Evolutionary conservation across 164 flowering plant genomes (phyloP).

Genomic region (Vitis amurensis): DNA sequence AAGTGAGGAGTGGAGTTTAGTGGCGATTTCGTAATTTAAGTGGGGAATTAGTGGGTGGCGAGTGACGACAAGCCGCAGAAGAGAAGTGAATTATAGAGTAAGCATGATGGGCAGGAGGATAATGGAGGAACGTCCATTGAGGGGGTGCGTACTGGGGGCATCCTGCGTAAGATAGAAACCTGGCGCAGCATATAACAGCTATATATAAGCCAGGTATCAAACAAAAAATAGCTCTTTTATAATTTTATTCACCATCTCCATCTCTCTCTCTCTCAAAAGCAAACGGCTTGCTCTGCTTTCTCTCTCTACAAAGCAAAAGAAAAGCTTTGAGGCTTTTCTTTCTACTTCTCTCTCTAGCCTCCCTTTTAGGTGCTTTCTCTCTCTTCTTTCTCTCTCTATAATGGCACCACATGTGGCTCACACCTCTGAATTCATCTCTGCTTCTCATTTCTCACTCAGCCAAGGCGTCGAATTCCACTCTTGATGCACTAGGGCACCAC

Average conservation of each 20-base stretch:
- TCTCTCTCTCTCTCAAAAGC: slow-evolving; percentile 6
- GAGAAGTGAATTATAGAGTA: no score
- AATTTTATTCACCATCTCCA: background rate
- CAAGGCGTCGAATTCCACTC: no score
- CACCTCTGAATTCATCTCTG: background rate
- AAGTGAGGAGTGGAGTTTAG: no score
- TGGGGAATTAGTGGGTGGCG: no score
- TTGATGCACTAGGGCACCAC: no score
- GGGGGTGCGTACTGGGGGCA: slow-evolving; percentile 5
- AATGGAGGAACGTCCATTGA: no score
- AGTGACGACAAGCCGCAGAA: no score
- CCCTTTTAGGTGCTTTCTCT: no score
- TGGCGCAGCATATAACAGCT: background rate
- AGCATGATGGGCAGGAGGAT: background rate
- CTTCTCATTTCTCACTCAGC: background rate
- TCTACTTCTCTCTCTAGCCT: no score
- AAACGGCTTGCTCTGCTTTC: background rate
- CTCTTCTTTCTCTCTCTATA: no score
- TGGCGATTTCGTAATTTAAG: no score
- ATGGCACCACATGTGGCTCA: slow-evolving; percentile 11
- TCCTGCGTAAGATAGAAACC: background rate
- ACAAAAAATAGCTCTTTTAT: background rate
- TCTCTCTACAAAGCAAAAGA: slow-evolving; percentile 9
- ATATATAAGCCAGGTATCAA: background rate
- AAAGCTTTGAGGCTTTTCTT: background rate